Evolutionary conservation across 2,329 filamentous ascomycete species (phyloP).

Genomic region (Spiromastix sp.): DNA sequence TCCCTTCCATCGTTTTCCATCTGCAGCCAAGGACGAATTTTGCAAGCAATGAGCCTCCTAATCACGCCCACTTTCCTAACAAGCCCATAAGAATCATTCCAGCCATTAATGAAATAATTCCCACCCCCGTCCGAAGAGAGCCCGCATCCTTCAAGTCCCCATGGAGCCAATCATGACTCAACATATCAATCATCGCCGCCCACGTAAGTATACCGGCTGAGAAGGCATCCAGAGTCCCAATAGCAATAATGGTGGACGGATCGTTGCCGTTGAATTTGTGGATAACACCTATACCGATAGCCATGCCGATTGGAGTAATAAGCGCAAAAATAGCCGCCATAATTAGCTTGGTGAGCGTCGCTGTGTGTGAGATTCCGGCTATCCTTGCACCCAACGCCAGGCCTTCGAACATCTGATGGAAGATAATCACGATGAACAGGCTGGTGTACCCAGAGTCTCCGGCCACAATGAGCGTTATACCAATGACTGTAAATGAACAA

Average conservation of each 20-base stretch:
- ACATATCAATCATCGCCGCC: conserved; percentile 73
- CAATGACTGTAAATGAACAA: conserved; percentile 51
- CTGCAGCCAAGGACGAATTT: no score
- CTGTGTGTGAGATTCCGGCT: conserved; percentile 32
- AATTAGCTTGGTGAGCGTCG: conserved; percentile 37
- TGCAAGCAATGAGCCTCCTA: no score
- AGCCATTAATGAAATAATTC: conserved; percentile 43
- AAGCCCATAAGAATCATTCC: conserved; percentile 62
- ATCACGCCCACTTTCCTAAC: conserved; percentile 65
- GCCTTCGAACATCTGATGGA: conserved; percentile 71
- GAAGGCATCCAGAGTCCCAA: conserved; percentile 63
- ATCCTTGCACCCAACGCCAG: conserved; percentile 45
- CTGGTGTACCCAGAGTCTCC: conserved; percentile 40
- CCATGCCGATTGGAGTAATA: conserved; percentile 69
- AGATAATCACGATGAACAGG: conserved; percentile 55
- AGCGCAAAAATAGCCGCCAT: conserved; percentile 57
- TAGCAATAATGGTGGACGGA: conserved; percentile 55
- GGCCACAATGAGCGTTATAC: conserved; percentile 51
- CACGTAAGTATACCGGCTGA: conserved; percentile 69
- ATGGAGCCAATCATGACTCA: conserved; percentile 63
- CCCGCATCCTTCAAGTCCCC: conserved; percentile 47
- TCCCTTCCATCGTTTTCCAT: no score
- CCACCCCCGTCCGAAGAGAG: conserved; percentile 39
- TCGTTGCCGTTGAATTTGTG: conserved; percentile 64
- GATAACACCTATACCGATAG: conserved; percentile 64